phyloP scores from a whole-genome alignment of 495 filamentous ascomycete species.

The Bryoglossum gracile region DNA sequence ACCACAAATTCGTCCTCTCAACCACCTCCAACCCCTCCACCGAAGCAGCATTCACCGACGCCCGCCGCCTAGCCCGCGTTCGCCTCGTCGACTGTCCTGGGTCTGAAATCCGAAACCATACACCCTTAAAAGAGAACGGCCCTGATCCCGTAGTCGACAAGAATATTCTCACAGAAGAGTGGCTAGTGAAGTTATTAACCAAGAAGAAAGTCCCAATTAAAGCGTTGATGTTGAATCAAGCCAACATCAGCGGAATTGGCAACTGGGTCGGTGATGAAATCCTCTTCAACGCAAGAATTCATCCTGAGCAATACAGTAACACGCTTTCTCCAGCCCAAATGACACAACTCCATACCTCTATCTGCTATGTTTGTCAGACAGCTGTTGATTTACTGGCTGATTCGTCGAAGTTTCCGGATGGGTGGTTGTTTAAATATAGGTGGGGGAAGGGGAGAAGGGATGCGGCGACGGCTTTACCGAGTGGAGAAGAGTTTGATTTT shows the following conservation, averaged over 20 bases:
- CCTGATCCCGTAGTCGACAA: constrained; percentile 87
- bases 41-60: constrained; percentile 79
- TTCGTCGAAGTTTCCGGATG: constrained; percentile 71
- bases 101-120: constrained; percentile 63
- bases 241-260: constrained; percentile 85
- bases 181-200: constrained; percentile 58
- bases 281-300: constrained; percentile 76
- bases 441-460: constrained; percentile 89
- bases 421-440: constrained; percentile 88
- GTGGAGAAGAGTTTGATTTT: constrained; percentile 74
- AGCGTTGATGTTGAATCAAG: constrained; percentile 77
- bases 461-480: constrained; percentile 56
- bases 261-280: constrained; percentile 98
- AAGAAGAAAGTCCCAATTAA: constrained; percentile 80
- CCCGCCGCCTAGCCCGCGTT: constrained; percentile 66
- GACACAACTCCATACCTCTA: constrained; percentile 59
- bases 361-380: constrained; percentile 69
- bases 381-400: constrained; percentile 77
- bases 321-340: constrained; percentile 69
- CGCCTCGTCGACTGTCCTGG: constrained; percentile 75
- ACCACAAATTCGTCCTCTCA: constrained; percentile 75
- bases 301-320: constrained; percentile 88
- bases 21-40: constrained; percentile 48
- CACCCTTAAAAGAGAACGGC: constrained; percentile 81
- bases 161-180: constrained; percentile 64